Base-by-base conservation (phyloP, 1,284 basidiomycete species). In the Ceratobasidium sp. region DNA sequence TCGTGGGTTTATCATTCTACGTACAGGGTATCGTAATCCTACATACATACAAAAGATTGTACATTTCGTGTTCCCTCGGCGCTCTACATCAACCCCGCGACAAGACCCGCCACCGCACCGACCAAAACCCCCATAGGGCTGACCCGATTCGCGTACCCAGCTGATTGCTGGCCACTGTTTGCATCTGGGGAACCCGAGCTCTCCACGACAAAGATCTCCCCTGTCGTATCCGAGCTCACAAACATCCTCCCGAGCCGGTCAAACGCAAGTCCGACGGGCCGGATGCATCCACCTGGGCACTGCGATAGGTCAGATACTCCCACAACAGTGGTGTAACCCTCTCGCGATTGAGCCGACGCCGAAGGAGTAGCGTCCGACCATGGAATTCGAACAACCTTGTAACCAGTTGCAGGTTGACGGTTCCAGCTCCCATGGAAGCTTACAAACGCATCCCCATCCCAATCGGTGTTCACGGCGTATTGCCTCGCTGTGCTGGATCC, bases 351-450 rank as follows among this genome's bases (percentile, higher is more conserved):
- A 17, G 38, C 8, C 17, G 38, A 17, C 17, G 38, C 38, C 8
- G 8, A 17, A 40, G 38, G 38, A 40, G 8, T 7, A 40, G 38
- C 17, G 38, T 17, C 38, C 7, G 38, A 7, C 38, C 38, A 40
- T 40, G 38, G 38, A 17, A 40, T 40, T 7, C 38, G 38, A 40
- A 40, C 38, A 7, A 40, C 38, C 38, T 40, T 40, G 38, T 40
- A 40, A 67, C 68, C 68, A 15, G 57, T 65, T 1, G 58, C 50
- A 12, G 20, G 25, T 29, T 65, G 35, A 1, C 56, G 45, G 29
- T 69, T 54, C 56, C 56, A 69, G n/a, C 43, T 50, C 31, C 68
- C 68, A 22, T 69, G 68, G 47, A 69, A 62, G 35, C 47, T 43
- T 32, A 50, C 38, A 34, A 69, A 69, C 15, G 57, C 68, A 53